Conservation (phyloP, 2,329 filamentous ascomycete species). For the Cordyceps cicadae region DNA sequence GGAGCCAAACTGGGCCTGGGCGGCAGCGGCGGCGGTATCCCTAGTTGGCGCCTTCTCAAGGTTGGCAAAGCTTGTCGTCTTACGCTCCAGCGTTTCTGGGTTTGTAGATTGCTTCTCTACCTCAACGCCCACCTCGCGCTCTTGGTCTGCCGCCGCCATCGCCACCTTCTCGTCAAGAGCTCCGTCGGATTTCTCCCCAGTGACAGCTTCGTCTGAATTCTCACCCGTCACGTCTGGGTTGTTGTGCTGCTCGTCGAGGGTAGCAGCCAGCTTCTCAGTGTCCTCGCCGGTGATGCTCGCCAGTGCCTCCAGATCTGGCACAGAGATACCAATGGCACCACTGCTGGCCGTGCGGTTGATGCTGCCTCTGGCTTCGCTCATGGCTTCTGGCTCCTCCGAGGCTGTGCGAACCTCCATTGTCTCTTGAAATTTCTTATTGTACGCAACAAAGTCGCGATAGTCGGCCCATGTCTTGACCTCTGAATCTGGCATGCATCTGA, state of each 20-base stretch:
- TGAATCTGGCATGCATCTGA: conserved; percentile 93
- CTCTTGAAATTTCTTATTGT: conserved; percentile 68
- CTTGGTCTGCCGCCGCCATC: neutral
- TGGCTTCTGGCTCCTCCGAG: conserved; percentile 42
- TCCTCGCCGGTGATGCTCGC: conserved; percentile 26
- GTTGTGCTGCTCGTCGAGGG: conserved; percentile 24
- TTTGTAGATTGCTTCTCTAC: conserved; percentile 24
- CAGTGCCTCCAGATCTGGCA: conserved; percentile 32
- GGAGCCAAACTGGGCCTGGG: conserved; percentile 35
- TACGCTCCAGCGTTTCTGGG: conserved; percentile 38
- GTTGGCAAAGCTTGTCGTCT: conserved; percentile 49
- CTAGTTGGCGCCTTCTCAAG: conserved; percentile 39
- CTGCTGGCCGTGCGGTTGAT: conserved; percentile 21
- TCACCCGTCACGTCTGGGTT: conserved; percentile 19
- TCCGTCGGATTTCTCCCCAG: conserved; percentile 8
- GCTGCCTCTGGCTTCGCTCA: conserved; percentile 26
- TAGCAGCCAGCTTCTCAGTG: conserved; percentile 27
- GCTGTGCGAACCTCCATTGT: conserved; percentile 48
- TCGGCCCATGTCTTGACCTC: conserved; percentile 90
- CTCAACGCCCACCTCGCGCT: conserved; percentile 14
- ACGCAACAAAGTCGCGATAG: conserved; percentile 76
- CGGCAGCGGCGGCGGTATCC: conserved; percentile 20
- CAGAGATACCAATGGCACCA: conserved; percentile 33
- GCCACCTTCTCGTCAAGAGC: neutral
- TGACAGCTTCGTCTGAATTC: neutral